Conservation (phyloP, 768 basidiomycete genomes). For the Lepiota venenata region DNA sequence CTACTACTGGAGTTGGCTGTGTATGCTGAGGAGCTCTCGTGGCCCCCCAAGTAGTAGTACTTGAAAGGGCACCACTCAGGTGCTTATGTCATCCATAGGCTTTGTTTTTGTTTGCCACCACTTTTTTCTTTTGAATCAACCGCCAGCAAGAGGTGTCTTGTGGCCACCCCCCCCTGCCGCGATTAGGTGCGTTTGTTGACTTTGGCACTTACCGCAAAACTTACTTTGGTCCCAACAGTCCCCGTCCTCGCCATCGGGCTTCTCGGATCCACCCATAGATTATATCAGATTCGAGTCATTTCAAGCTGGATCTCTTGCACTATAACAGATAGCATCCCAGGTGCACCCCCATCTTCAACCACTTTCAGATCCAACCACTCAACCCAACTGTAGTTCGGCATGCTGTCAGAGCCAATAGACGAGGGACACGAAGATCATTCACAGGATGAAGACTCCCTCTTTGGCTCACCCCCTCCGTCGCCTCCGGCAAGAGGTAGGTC, state of each 20-base stretch:
- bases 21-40: too few relatives aligned
- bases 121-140: neutral
- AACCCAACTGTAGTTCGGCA: neutral
- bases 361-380: neutral
- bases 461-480: conserved; percentile 77
- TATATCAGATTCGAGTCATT: neutral
- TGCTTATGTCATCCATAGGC: neutral
- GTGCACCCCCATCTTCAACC: neutral
- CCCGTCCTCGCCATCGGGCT: too few relatives aligned
- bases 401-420: conserved; percentile 2
- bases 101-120: neutral
- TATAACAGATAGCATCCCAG: conserved; percentile 1
- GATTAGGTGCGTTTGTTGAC: too few relatives aligned
- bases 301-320: conserved; percentile 1
- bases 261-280: neutral
- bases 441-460: conserved; percentile 68
- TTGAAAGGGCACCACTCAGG: too few relatives aligned
- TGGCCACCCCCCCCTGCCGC: neutral
- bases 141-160: neutral
- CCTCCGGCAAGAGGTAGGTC: conserved; percentile 67
- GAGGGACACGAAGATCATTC: conserved; percentile 20
- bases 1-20: too few relatives aligned
- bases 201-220: too few relatives aligned
- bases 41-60: too few relatives aligned
- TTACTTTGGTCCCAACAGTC: too few relatives aligned